Evolutionary conservation across 2,329 filamentous ascomycete species (phyloP), one percentile per base, ranked within the genome.

Genomic region (Trichoderma sp.): DNA sequence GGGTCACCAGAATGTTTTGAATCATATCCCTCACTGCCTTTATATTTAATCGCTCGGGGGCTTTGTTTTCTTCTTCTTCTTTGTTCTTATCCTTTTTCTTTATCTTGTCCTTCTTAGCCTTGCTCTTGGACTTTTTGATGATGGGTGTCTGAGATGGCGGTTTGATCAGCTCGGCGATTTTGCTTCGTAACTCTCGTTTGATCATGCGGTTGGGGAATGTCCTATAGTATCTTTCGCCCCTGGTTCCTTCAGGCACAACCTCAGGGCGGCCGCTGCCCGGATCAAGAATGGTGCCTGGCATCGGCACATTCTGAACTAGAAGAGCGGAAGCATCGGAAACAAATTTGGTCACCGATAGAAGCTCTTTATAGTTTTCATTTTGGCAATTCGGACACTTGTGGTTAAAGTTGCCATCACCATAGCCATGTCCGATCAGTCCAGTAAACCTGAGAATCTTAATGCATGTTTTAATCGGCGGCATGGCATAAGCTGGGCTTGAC

Each of bases 211-310:
- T 91, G 0, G 89, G 88, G 73, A 91, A 90, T 0, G 84, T 83
- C 12, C 84, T 82, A 8, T 78, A 72, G 61, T 75, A 75, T 12
- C 74, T 76, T 4, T 78, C 17, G 3, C 13, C 61, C 34, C 75
- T 30, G 70, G 73, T 28, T 7, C 70, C 55, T 20, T 73, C 36
- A 2, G 76, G 77, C 2, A 82, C 74, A 2, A 74, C 65, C 34
- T 82, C 77, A 0, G 89, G 87, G 17, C 82, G 79, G 0, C 92
- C 92, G 0, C 76, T 83, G 1, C 80, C 78, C 0, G 85, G 77
- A 9, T 88, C 83, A 8, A 93, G 83, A 5, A 93, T 78, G 0
- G 92, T 94, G 1, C 92, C 92, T 0, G 91, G 89, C 84, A 95
- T 88, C 0, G 91, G 89, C 1, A 73, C 57, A 8, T 68, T 70